Conservation (phyloP, 2,329 filamentous ascomycete species). For the Lojkania enalia region DNA sequence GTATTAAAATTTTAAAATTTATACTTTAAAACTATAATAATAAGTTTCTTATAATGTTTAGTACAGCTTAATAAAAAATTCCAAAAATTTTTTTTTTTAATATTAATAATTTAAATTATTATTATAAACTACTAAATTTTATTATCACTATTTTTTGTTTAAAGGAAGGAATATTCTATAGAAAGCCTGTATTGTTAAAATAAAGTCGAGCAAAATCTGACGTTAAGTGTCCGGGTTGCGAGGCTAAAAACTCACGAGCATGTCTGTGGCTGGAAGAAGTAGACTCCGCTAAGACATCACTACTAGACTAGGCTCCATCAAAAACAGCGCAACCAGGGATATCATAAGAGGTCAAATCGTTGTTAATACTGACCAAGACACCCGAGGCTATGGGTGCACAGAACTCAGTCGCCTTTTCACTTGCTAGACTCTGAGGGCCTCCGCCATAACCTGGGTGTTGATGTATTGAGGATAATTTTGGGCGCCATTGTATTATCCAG, state of each 20-base stretch:
- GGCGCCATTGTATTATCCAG: conserved; percentile 48
- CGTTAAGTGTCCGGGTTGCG: too few species aligned
- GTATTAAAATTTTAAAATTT: too few species aligned
- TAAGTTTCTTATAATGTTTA: too few species aligned
- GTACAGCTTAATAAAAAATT: too few species aligned
- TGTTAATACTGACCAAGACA: conserved; percentile 64
- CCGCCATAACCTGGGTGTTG: conserved; percentile 62
- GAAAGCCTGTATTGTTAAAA: background rate
- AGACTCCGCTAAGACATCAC: conserved; percentile 6
- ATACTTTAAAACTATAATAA: too few species aligned
- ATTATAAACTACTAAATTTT: too few species aligned
- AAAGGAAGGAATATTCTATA: conserved; percentile 3
- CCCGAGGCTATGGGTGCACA: conserved; percentile 63
- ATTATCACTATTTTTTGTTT: background rate
- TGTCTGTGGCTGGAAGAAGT: conserved; percentile 7
- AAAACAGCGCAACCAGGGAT: conserved; percentile 57
- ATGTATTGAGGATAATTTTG: conserved; percentile 56
- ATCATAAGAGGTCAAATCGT: conserved; percentile 45
- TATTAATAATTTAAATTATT: too few species aligned
- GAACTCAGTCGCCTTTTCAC: conserved; percentile 54
- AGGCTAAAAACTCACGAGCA: background rate
- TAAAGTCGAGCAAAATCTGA: conserved; percentile 1
- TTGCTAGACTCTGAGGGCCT: conserved; percentile 51
- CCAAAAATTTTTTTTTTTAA: too few species aligned
- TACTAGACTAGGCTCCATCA: conserved; percentile 23